Evolutionary conservation across 371 early-diverging fungal species (phyloP).

Genomic region (Mortierella sp.): DNA sequence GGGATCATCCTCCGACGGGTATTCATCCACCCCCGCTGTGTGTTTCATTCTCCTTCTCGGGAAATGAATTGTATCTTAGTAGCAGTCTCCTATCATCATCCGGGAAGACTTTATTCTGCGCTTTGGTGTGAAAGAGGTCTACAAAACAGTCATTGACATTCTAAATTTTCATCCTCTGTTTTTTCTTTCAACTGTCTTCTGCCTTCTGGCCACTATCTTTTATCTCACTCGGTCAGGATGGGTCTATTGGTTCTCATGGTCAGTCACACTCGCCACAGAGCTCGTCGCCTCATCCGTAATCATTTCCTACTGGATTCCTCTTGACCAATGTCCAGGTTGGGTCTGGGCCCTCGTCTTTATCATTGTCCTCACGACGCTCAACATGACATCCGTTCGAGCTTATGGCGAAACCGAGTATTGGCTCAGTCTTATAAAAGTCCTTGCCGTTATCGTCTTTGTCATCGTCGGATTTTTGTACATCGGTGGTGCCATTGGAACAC

Average conservation of each 20-base stretch:
- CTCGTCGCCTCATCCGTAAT: slow-evolving; percentile 71
- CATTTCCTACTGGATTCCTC: slow-evolving; percentile 81
- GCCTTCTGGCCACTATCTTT: too few species aligned
- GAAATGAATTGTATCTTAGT: too few species aligned
- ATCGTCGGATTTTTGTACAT: slow-evolving; percentile 81
- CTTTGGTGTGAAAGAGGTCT: too few species aligned
- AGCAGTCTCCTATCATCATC: too few species aligned
- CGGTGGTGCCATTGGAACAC: slow-evolving; percentile 66
- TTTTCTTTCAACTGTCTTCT: too few species aligned
- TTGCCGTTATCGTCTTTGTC: slow-evolving; percentile 72
- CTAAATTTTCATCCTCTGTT: too few species aligned
- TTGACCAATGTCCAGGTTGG: slow-evolving; percentile 53
- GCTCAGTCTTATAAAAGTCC: slow-evolving; percentile 64
- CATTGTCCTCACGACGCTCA: slow-evolving; percentile 27
- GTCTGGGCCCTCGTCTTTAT: slow-evolving; percentile 42
- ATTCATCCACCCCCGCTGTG: neutral
- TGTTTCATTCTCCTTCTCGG: too few species aligned
- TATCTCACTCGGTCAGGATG: slow-evolving; percentile 17
- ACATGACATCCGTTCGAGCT: slow-evolving; percentile 48
- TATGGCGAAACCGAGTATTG: slow-evolving; percentile 70
- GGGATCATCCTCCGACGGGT: neutral
- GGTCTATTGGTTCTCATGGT: slow-evolving; percentile 87
- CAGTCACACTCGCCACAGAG: slow-evolving; percentile 83
- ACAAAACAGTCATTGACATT: too few species aligned
- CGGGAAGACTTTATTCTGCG: too few species aligned